Conservation (phyloP, 2,329 filamentous ascomycete species). For the Ophiocordyceps robertsii region DNA sequence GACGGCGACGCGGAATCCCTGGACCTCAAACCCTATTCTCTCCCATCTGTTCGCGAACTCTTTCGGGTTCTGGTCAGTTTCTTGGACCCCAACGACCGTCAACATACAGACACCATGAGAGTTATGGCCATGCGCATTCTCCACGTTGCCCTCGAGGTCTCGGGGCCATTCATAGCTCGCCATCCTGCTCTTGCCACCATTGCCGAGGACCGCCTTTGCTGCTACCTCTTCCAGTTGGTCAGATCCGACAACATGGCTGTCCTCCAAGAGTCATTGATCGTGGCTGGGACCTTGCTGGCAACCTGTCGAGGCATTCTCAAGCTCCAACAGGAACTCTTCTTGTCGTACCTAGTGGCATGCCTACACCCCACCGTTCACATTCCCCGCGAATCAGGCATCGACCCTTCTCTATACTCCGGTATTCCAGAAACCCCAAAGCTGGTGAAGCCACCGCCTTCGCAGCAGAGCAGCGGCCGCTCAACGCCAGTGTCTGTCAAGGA, state of each 20-base stretch:
- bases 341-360: constrained; percentile 89
- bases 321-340: constrained; percentile 88
- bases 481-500: constrained; percentile 90
- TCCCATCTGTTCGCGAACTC: constrained; percentile 87
- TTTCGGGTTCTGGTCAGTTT: constrained; percentile 91
- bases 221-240: constrained; percentile 90
- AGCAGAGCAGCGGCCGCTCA: constrained; percentile 63
- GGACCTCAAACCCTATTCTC: constrained; percentile 73
- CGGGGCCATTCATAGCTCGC: constrained; percentile 84
- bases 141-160: constrained; percentile 91
- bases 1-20: constrained; percentile 29
- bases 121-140: constrained; percentile 97
- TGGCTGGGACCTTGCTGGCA: constrained; percentile 78
- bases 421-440: constrained; percentile 85
- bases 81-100: constrained; percentile 80
- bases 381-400: constrained; percentile 77
- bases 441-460: constrained; percentile 63
- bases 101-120: constrained; percentile 87
- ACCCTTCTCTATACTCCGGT: constrained; percentile 81
- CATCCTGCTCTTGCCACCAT: constrained; percentile 79
- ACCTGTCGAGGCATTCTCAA: constrained; percentile 87
- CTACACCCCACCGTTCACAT: constrained; percentile 91
- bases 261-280: constrained; percentile 80
- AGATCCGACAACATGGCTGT: constrained; percentile 94
- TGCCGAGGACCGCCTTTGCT: constrained; percentile 85